phyloP scores from a whole-genome alignment of 2,329 filamentous ascomycete species.

The Bipolaris zeicola region DNA sequence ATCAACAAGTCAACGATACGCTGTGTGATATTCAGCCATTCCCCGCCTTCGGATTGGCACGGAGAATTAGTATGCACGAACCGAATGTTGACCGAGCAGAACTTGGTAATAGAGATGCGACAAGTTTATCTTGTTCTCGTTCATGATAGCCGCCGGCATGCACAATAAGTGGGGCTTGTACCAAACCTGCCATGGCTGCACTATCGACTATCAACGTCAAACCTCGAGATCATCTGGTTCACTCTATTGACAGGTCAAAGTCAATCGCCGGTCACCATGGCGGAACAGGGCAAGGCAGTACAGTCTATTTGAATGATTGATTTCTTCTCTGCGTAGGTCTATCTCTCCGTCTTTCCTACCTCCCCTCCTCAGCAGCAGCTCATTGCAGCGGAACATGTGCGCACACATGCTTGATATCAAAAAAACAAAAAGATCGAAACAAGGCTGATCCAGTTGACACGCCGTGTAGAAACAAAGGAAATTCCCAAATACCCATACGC shows the following conservation, averaged over 20 bases:
- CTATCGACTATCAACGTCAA: background rate
- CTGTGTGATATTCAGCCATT: background rate
- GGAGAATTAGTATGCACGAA: background rate
- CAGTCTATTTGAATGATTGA: constrained; percentile 1
- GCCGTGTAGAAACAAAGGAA: constrained; percentile 13
- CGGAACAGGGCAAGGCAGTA: background rate
- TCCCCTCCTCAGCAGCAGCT: background rate
- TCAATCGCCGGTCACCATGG: background rate
- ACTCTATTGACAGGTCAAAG: background rate
- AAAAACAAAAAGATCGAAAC: background rate
- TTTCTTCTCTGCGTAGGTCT: constrained; percentile 6
- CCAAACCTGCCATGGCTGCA: background rate
- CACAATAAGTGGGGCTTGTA: constrained; percentile 7
- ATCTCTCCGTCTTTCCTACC: constrained; percentile 1
- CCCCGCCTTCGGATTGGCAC: background rate
- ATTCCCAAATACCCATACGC: constrained; percentile 9
- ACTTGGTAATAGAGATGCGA: constrained; percentile 5
- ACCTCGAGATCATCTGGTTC: background rate
- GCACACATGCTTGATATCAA: constrained; percentile 3
- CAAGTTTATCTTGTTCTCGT: constrained; percentile 1
- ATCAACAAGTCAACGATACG: constrained; percentile 4
- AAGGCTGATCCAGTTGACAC: constrained; percentile 7
- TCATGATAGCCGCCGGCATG: constrained; percentile 10
- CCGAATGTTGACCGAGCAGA: background rate
- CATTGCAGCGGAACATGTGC: constrained; percentile 1